Evolutionary conservation across 2,329 filamentous ascomycete species (phyloP), one percentile per base, ranked within the genome.

Genomic region (Talaromyces atroroseus): DNA sequence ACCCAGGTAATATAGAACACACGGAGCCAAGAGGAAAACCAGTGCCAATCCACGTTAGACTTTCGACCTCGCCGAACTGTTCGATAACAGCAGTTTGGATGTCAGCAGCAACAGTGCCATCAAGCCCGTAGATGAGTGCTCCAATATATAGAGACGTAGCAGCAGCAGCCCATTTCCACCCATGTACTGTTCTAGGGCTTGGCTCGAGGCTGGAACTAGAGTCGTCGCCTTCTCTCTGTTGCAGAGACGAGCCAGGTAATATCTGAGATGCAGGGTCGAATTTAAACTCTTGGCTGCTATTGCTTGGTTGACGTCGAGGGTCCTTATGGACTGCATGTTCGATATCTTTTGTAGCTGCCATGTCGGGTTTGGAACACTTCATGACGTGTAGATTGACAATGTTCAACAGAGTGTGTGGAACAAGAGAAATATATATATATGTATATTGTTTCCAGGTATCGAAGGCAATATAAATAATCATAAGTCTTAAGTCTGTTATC

Each of bases 21-120:
- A 54, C 44, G 5, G 52, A 54, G 4, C 52, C 52, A 11, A 54
- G 52, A 23, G 52, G 52, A n/a, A 54, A 54, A 2, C 20, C 52
- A 1, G 52, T 54, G 34, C 52, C 52, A 11, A 48, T 34, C 52
- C 52, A 54, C 7, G 52, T 48, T 6, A 54, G 44, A 29, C 36
- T 26, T 16, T 67, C 63, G 34, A 76, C 59, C 12, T 69, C 58
- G 16, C 68, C 62, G 23, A 78, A 73, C 0, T 60, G 55, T 23
- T 69, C 60, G 20, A 77, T 62, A n/a, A 78, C 71, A 24, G 66
- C 63, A 2, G 71, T 69, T 51, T 78, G 74, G 5, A 75, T 73
- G 58, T 77, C 77, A 2, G 78, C 70, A 46, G 76, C 66, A 5
- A 80, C 77, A 2, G 80, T 80, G 0, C 78, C 80, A 2, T 69